Evolutionary conservation across 371 early-diverging fungal species (phyloP).

Genomic region (Mucor velutinosus): DNA sequence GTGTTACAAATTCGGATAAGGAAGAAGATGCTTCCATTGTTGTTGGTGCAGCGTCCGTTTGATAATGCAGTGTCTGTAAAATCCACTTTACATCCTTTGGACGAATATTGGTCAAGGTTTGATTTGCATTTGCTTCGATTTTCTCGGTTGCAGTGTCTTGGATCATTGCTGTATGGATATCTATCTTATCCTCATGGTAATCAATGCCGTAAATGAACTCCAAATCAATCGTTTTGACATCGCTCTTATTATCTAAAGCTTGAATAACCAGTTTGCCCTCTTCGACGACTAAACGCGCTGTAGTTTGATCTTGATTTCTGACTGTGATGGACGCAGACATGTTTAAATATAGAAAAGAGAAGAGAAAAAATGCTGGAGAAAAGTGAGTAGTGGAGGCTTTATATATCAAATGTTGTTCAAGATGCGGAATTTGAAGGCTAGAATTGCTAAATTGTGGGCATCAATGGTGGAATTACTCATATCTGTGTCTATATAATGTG

Average conservation of each 20-base stretch:
- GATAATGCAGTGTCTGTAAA: slow-evolving; percentile 2
- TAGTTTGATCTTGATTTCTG: background rate
- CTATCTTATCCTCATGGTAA: background rate
- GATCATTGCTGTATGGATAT: background rate
- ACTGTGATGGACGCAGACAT: background rate
- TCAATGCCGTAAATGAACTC: slow-evolving; percentile 16
- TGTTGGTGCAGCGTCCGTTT: background rate
- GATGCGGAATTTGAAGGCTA: background rate
- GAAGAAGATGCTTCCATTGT: background rate
- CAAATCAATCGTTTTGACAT: slow-evolving; percentile 7
- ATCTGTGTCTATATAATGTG: background rate
- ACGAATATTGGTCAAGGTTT: slow-evolving; percentile 8
- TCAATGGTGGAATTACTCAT: background rate
- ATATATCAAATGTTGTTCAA: background rate
- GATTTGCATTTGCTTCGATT: background rate
- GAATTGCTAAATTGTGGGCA: background rate
- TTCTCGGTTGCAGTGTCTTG: background rate
- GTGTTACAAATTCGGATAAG: background rate
- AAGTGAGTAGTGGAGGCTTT: too few species aligned
- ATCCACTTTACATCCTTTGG: slow-evolving; percentile 10
- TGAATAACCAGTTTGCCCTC: background rate
- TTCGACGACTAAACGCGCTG: background rate
- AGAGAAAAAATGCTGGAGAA: background rate
- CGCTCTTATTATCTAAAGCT: background rate
- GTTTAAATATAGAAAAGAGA: background rate